Conservation (phyloP, 2,329 filamentous ascomycete species). For the Alternaria novae-zelandiae region DNA sequence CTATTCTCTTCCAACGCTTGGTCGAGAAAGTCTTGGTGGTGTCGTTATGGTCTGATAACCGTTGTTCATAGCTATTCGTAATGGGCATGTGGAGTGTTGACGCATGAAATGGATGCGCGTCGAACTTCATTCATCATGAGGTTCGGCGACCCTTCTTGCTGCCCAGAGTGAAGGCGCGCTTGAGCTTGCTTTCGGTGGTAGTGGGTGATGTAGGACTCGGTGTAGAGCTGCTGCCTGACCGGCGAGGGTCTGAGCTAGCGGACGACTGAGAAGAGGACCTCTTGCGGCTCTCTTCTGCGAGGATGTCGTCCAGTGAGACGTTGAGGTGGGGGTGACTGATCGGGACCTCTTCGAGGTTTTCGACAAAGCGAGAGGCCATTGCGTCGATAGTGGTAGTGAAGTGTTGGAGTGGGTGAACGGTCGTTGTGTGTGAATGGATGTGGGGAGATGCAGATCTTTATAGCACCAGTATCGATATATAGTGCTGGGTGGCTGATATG, state of each 20-base stretch:
- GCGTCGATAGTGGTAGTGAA: constrained; percentile 8
- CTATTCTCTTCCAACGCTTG: constrained; percentile 41
- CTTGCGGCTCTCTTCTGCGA: constrained; percentile 46
- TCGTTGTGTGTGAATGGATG: neutral
- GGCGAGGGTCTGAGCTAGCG: constrained; percentile 29
- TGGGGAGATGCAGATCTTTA: constrained; percentile 15
- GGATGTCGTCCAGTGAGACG: constrained; percentile 49
- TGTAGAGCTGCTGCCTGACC: constrained; percentile 31
- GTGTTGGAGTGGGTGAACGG: neutral
- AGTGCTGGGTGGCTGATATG: constrained; percentile 15
- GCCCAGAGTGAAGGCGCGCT: constrained; percentile 39
- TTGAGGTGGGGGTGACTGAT: constrained; percentile 49
- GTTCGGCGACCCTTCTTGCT: constrained; percentile 41
- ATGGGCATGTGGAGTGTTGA: neutral
- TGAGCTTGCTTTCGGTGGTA: constrained; percentile 36
- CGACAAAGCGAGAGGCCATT: constrained; percentile 49
- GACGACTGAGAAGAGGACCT: constrained; percentile 44
- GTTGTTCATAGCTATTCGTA: neutral
- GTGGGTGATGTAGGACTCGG: constrained; percentile 32
- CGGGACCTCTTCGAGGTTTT: constrained; percentile 47
- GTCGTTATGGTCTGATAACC: constrained; percentile 7
- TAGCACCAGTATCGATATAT: constrained; percentile 8
- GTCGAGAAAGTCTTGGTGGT: constrained; percentile 21
- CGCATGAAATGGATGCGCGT: neutral
- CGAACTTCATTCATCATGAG: neutral